Evolutionary conservation across 345 rosid species (phyloP).

Genomic region (Eucalyptus victrix): DNA sequence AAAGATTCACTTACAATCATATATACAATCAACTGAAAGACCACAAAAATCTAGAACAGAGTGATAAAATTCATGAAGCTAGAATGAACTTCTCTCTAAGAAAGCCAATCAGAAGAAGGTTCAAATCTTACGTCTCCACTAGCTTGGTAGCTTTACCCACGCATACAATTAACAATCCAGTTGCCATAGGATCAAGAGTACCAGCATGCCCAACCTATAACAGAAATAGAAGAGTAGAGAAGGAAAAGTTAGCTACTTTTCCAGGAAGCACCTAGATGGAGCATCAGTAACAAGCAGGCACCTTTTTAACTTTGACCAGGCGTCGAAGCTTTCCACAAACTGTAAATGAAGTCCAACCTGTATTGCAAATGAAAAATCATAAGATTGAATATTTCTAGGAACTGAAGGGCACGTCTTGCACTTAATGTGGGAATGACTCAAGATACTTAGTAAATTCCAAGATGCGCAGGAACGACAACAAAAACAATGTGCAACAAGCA

Average conservation of each 20-base stretch:
- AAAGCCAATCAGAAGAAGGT: background rate
- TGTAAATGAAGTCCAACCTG: constrained; percentile 97
- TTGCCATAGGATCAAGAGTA: constrained; percentile 98
- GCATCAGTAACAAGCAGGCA: background rate
- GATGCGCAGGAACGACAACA: background rate
- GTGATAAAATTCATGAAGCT: too few relatives aligned
- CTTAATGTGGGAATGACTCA: background rate
- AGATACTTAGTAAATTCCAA: background rate
- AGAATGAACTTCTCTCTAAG: background rate
- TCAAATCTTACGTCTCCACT: constrained; percentile 56
- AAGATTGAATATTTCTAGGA: background rate
- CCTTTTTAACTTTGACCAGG: constrained; percentile 88
- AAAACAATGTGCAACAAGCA: background rate
- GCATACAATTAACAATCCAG: constrained; percentile 86
- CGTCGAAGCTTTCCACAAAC: constrained; percentile 96
- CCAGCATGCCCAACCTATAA: constrained; percentile 96
- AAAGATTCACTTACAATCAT: background rate
- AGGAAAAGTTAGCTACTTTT: background rate
- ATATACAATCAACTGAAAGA: background rate
- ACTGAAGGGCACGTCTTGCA: background rate
- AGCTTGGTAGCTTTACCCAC: constrained; percentile 88
- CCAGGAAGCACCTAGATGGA: background rate
- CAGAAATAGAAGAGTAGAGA: background rate
- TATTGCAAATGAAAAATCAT: background rate
- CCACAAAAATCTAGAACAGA: background rate